Conservation (phyloP, 2,329 filamentous ascomycete species). For the Neofusicoccum umdonicola region DNA sequence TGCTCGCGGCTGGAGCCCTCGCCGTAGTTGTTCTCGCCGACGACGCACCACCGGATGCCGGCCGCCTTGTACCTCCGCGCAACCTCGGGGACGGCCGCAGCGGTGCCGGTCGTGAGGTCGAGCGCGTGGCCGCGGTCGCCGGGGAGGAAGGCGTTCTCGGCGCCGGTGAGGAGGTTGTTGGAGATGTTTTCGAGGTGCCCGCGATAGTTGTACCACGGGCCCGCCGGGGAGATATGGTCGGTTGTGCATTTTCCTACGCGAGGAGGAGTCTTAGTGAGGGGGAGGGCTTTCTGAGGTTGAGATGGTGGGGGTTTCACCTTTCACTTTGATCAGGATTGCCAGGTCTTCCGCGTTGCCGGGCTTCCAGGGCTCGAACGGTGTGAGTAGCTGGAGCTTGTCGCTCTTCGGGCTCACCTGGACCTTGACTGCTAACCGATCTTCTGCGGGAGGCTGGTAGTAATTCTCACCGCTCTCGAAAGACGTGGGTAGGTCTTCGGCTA, state of each 20-base stretch:
- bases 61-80: too few species aligned
- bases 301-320: neutral
- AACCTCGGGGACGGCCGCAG: neutral
- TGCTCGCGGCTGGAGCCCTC: constrained; percentile 30
- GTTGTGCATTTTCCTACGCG: constrained; percentile 38
- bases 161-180: too few species aligned
- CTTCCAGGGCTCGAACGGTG: constrained; percentile 26
- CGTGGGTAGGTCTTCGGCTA: constrained; percentile 13
- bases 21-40: constrained; percentile 35
- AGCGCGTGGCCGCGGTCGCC: constrained; percentile 28
- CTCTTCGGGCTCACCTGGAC: constrained; percentile 29
- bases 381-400: constrained; percentile 27
- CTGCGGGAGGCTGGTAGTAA: constrained; percentile 27
- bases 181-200: constrained; percentile 22
- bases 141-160: constrained; percentile 27
- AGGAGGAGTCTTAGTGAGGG: neutral
- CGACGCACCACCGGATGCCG: constrained; percentile 31
- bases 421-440: constrained; percentile 22
- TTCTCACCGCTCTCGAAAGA: constrained; percentile 26
- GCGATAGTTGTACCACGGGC: constrained; percentile 41
- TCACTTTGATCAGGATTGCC: constrained; percentile 34
- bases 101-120: constrained; percentile 21
- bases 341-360: constrained; percentile 24
- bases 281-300: too few species aligned
- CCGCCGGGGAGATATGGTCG: constrained; percentile 41